Conservation (phyloP, 2,329 filamentous ascomycete genomes). For the Aspergillus latus region DNA sequence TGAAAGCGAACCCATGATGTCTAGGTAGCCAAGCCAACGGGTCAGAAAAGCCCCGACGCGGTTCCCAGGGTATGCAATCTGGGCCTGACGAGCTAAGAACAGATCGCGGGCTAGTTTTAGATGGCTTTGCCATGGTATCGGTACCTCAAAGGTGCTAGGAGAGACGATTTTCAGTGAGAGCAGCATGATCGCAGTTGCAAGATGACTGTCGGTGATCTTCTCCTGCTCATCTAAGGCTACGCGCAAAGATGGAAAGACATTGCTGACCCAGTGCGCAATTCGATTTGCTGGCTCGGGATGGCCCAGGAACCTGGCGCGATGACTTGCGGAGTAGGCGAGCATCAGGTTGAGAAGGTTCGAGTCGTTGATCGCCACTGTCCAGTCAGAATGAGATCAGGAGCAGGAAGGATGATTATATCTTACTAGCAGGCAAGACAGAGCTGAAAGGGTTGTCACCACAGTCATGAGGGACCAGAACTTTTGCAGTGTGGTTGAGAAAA, state of each 20-base stretch:
- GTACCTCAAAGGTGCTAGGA: conserved; percentile 76
- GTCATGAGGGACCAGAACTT: conserved; percentile 62
- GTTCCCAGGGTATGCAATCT: conserved; percentile 53
- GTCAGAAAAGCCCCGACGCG: conserved; percentile 71
- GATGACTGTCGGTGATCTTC: conserved; percentile 68
- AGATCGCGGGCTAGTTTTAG: conserved; percentile 73
- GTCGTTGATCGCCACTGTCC: conserved; percentile 45
- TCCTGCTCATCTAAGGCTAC: conserved; percentile 62
- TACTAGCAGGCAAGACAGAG: conserved; percentile 62
- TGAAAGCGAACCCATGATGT: conserved; percentile 71
- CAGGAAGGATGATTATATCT: conserved; percentile 28
- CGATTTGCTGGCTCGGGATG: conserved; percentile 73
- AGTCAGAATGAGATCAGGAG: conserved; percentile 42
- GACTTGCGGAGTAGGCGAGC: conserved; percentile 80
- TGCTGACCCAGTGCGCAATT: conserved; percentile 76
- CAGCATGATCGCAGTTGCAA: conserved; percentile 83
- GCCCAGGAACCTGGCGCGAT: conserved; percentile 71
- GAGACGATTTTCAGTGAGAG: conserved; percentile 81
- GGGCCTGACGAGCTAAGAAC: conserved; percentile 65
- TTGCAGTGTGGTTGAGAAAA: conserved; percentile 77
- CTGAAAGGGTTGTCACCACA: conserved; percentile 62
- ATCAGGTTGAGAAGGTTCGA: conserved; percentile 71
- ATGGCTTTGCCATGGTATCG: conserved; percentile 78
- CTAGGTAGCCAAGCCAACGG: conserved; percentile 81
- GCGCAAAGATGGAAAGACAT: conserved; percentile 67